Evolutionary conservation across 768 basidiomycete species (phyloP), one percentile per base, ranked within the genome.

Genomic region (Leccinum imitatum): DNA sequence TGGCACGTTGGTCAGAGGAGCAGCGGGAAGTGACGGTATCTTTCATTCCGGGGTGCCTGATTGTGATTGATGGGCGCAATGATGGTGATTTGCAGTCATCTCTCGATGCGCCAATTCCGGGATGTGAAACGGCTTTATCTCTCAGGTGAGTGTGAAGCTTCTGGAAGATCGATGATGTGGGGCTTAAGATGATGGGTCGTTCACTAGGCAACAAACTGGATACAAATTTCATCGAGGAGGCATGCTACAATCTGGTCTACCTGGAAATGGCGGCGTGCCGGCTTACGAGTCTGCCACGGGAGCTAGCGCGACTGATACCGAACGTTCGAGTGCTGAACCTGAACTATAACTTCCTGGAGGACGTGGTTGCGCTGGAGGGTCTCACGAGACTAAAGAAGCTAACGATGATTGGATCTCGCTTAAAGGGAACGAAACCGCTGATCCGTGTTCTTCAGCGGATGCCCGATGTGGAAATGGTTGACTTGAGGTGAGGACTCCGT

Each of bases 331-430:
- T 87, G 60, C 78, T 98, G 75, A 98, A 98, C 79, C 84, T 98
- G 65, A 96, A 98, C 80, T 96, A 97, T 80, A 98, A 98, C 74
- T 98, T 95, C 74, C 71, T 98, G 72, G 86, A 94, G 66, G 87
- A 91, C 75, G 76, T 84, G 56, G 74, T 81, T 63, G 75, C 79
- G 53, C 78, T 99, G 59, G 82, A 82, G 54, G 93, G 91, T 13
- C 80, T 98, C 62, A 78, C 75, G 60, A 78, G 92, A 69, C 76
- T 98, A 74, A 83, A 85, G 64, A 95, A 92, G 79, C 76, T 98
- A 68, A 93, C 86, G 48, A 82, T 94, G 58, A 90, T 98, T 66
- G 96, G 95, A 58, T 87, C 84, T 65, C 82, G 95, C 67, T 70
- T 98, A 69, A 84, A 85, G 74, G 86, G 84, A 59, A 88, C 87